phyloP scores from a whole-genome alignment of 495 filamentous ascomycete species.

The Daldinia loculata region DNA sequence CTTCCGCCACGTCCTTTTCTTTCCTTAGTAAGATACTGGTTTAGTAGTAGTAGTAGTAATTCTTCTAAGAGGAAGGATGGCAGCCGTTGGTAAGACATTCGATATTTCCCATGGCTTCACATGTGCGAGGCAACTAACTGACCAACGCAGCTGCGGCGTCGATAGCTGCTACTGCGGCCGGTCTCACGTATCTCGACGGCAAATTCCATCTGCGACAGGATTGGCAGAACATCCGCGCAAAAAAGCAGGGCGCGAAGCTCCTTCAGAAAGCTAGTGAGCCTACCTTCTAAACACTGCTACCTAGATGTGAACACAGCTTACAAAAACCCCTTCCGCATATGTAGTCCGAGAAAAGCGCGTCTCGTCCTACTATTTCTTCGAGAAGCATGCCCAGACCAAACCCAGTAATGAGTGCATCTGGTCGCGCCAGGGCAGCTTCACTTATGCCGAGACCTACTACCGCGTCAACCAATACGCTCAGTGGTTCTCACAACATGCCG shows the following conservation, averaged over 20 bases:
- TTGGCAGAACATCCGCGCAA: conserved; percentile 49
- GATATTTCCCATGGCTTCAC: background rate
- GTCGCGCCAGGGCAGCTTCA: conserved; percentile 70
- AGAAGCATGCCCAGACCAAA: conserved; percentile 59
- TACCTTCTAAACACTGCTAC: background rate
- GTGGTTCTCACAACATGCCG: conserved; percentile 66
- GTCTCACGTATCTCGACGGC: conserved; percentile 72
- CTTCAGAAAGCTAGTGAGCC: conserved; percentile 46
- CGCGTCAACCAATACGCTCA: conserved; percentile 69
- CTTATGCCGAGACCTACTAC: conserved; percentile 65
- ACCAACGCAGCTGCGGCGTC: conserved; percentile 60
- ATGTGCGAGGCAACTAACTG: conserved; percentile 1
- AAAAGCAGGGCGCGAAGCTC: conserved; percentile 49
- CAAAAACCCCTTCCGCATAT: background rate
- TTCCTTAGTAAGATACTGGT: background rate
- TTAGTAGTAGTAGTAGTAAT: background rate
- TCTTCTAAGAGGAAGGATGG: conserved; percentile 28
- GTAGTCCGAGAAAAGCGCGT: conserved; percentile 59
- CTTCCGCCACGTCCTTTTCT: background rate
- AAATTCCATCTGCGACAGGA: conserved; percentile 74
- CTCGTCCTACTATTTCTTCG: conserved; percentile 73
- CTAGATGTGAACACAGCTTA: conserved; percentile 13
- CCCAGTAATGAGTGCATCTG: conserved; percentile 68
- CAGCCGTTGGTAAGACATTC: conserved; percentile 42
- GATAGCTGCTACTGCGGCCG: conserved; percentile 59